Base-by-base conservation (phyloP, 257 asterid genomes). In the Vinca minor region DNA sequence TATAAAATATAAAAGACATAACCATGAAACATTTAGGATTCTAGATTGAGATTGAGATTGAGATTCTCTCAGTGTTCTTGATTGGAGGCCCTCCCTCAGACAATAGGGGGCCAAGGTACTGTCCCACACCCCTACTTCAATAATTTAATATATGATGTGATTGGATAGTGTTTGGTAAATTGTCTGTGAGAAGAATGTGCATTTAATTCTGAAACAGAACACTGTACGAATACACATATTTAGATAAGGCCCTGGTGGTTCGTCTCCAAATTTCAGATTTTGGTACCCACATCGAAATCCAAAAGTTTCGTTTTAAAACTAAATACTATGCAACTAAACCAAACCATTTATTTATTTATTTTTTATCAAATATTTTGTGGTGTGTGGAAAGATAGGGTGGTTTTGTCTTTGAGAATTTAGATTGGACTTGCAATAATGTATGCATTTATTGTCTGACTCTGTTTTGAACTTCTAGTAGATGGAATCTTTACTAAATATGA, bases 361-460 rank as follows among this genome's bases (percentile, higher is more conserved):
- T 76, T 57, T 53, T 34, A 45, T 42, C 41, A 34, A n/a, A 69
- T 71, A 65, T 58, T 72, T 77, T 63, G 31, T 62, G 52, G 69
- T 56, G 78, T 32, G 18, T 41, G 76, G 75, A 76, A 76, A 58
- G 63, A 77, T 67, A 54, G 4, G 49, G 39, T 36, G 45, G 10
- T 44, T 29, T 50, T 56, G 26, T 59, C 10, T 31, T 67, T 34
- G 61, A 18, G 26, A 34, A 57, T 47, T 21, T 69, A 59, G 48
- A 44, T 56, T 63, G 17, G 5, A 23, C 42, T 63, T 12, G 48
- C 14, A 46, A 12, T 26, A 61, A 74, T 74, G 79, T 68, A 74
- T 45, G 62, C 15, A 7, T 3, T n/a, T 42, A 12, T 31, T 34
- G 38, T 7, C 29, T 58, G 20, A 3, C 18, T 44, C 21, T 66